Evolutionary conservation across 345 rosid species (phyloP).

Genomic region (Populus simonii): DNA sequence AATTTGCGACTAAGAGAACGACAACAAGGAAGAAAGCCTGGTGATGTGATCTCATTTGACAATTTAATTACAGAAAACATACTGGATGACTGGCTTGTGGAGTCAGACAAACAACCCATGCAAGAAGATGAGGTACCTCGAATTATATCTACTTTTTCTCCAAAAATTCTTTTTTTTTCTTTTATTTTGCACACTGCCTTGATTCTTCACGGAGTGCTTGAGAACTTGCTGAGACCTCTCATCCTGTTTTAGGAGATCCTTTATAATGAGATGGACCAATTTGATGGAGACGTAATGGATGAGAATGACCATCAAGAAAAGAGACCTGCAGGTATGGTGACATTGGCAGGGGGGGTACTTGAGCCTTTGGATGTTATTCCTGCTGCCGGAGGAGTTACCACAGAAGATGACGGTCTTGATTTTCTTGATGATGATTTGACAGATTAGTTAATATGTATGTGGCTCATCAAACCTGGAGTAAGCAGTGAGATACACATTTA

Average conservation of each 20-base stretch:
- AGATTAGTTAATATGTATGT: slow-evolving; percentile 22
- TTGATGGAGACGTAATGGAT: slow-evolving; percentile 43
- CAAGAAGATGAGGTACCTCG: slow-evolving; percentile 62
- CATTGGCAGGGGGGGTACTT: slow-evolving; percentile 35
- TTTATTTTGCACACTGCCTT: background rate
- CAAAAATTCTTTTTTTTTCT: background rate
- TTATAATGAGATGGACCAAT: slow-evolving; percentile 44
- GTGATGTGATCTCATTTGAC: slow-evolving; percentile 47
- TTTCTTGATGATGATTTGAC: slow-evolving; percentile 55
- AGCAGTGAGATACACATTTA: slow-evolving; percentile 26
- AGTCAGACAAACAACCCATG: slow-evolving; percentile 37
- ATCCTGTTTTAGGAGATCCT: slow-evolving; percentile 45
- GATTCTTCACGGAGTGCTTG: slow-evolving; percentile 2
- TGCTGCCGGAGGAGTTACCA: slow-evolving; percentile 39
- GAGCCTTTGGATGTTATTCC: slow-evolving; percentile 43
- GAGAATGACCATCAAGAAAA: slow-evolving; percentile 44
- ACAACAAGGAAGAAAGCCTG: slow-evolving; percentile 36
- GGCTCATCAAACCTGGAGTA: slow-evolving; percentile 25
- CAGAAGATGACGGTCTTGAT: slow-evolving; percentile 56
- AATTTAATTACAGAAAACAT: slow-evolving; percentile 46
- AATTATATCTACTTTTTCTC: background rate
- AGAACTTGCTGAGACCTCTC: slow-evolving; percentile 6
- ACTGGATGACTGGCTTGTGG: slow-evolving; percentile 64
- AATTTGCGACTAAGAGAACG: slow-evolving; percentile 63
- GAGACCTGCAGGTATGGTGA: slow-evolving; percentile 36